Percentiles rank a stretch among this genome's conserved stretches.
These are phyloP conservation scores for Ammopiptanthus mongolicus DNA, from an alignment of 306 rosid genomes.

Conservation along the genomic window DNA sequence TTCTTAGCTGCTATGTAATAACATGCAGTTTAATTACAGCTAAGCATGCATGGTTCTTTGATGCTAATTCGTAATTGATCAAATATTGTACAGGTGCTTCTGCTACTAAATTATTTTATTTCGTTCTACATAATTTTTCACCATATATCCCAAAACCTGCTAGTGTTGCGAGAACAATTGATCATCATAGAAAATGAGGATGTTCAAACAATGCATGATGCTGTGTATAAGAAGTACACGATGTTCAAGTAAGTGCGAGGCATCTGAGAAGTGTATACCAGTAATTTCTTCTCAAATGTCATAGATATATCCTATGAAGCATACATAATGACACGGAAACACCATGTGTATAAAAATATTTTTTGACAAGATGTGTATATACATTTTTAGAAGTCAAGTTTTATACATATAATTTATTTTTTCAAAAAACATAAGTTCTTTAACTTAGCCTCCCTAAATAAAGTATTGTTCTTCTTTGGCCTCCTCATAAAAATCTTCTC, in stretches of 20 bases:
- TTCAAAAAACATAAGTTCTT: too few species aligned
- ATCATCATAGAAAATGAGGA: constrained; percentile 68
- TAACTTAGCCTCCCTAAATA: too few species aligned
- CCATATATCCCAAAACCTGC: constrained; percentile 79
- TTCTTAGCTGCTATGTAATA: constrained; percentile 5
- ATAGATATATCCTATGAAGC: neutral
- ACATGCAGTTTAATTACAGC: neutral
- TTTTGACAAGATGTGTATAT: too few species aligned
- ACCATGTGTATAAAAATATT: too few species aligned
- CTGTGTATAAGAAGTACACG: constrained; percentile 72
- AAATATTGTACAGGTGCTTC: constrained; percentile 57
- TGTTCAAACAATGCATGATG: constrained; percentile 72
- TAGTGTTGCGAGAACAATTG: constrained; percentile 66
- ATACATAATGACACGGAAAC: too few species aligned
- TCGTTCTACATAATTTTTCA: constrained; percentile 84
- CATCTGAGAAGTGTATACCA: neutral
- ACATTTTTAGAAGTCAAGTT: too few species aligned
- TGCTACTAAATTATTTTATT: constrained; percentile 67
- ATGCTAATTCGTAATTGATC: constrained; percentile 23
- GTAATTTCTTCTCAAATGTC: neutral
- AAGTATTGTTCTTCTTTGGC: too few species aligned
- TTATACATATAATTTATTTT: too few species aligned
- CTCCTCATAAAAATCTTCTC: too few species aligned
- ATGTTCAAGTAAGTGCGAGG: constrained; percentile 74
- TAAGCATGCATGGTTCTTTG: constrained; percentile 6